Evolutionary conservation across 495 filamentous ascomycete genomes (phyloP).

Genomic region (Staphylotrichum longicolle): DNA sequence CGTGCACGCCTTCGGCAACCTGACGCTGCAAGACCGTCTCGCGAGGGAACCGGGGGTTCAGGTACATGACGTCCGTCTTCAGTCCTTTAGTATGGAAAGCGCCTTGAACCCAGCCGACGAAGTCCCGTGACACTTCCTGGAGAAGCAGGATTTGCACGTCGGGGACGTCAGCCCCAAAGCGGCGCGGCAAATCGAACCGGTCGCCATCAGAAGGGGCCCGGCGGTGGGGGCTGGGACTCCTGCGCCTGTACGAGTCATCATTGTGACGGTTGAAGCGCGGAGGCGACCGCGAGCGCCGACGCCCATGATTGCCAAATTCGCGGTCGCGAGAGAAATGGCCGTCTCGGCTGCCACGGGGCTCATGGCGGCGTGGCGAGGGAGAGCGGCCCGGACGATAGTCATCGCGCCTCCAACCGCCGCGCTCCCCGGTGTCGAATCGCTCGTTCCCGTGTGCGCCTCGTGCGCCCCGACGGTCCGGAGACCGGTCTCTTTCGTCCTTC

Average conservation of each 20-base stretch:
- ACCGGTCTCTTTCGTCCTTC: slow-evolving; percentile 53
- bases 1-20: slow-evolving; percentile 84
- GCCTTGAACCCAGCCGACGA: slow-evolving; percentile 76
- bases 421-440: slow-evolving; percentile 36
- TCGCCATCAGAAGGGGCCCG: slow-evolving; percentile 55
- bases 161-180: slow-evolving; percentile 74
- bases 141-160: slow-evolving; percentile 86
- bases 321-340: slow-evolving; percentile 41
- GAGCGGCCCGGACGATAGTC: slow-evolving; percentile 64
- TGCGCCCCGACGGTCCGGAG: slow-evolving; percentile 32
- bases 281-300: slow-evolving; percentile 60
- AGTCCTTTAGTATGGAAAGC: slow-evolving; percentile 69
- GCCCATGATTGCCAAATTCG: slow-evolving; percentile 39
- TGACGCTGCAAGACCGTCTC: slow-evolving; percentile 77
- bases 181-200: slow-evolving; percentile 67
- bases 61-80: slow-evolving; percentile 69
- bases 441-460: slow-evolving; percentile 30
- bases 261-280: slow-evolving; percentile 34
- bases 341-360: slow-evolving; percentile 42
- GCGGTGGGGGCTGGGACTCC: slow-evolving; percentile 64
- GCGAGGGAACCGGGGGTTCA: slow-evolving; percentile 74
- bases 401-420: slow-evolving; percentile 51
- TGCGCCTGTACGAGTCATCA: slow-evolving; percentile 56
- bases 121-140: slow-evolving; percentile 76
- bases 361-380: slow-evolving; percentile 48